Evolutionary conservation across 805 yeast genomes (phyloP).

Genomic region (Candida nemodendra): DNA sequence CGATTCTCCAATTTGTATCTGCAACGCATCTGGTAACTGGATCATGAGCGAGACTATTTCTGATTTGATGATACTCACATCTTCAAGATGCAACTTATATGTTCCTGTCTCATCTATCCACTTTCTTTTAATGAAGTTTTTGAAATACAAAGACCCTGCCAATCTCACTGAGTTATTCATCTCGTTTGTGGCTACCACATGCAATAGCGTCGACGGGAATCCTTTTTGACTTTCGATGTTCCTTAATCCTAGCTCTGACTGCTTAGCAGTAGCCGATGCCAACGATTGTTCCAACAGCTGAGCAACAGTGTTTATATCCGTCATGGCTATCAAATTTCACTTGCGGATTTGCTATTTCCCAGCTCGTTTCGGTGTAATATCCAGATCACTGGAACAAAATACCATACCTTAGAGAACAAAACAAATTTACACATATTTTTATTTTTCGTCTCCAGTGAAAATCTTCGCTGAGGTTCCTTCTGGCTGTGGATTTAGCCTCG

Average conservation of each 20-base stretch:
- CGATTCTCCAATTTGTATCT: slow-evolving; percentile 93
- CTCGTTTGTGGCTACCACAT: slow-evolving; percentile 66
- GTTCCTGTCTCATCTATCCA: slow-evolving; percentile 93
- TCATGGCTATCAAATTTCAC: too few relatives aligned
- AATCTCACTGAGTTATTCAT: slow-evolving; percentile 59
- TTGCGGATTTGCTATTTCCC: too few relatives aligned
- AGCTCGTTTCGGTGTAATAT: too few relatives aligned
- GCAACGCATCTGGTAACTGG: slow-evolving; percentile 70
- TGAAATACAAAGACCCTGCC: slow-evolving; percentile 89
- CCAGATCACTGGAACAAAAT: too few relatives aligned
- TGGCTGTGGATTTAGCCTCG: too few relatives aligned
- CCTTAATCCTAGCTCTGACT: slow-evolving; percentile 64
- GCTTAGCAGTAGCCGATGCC: slow-evolving; percentile 59
- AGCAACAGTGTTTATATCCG: slow-evolving; percentile 54
- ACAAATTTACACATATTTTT: too few relatives aligned
- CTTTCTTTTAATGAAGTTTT: slow-evolving; percentile 76
- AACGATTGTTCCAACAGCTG: slow-evolving; percentile 61
- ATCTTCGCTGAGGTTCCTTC: too few relatives aligned
- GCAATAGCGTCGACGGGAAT: slow-evolving; percentile 72
- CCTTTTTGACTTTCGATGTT: slow-evolving; percentile 65
- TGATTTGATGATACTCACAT: slow-evolving; percentile 64
- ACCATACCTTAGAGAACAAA: too few relatives aligned
- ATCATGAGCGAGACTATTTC: slow-evolving; percentile 90
- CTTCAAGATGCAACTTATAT: slow-evolving; percentile 58
- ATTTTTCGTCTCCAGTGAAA: too few relatives aligned